Conservation (phyloP, 257 asterid genomes). For the Linderniella brevidens region DNA sequence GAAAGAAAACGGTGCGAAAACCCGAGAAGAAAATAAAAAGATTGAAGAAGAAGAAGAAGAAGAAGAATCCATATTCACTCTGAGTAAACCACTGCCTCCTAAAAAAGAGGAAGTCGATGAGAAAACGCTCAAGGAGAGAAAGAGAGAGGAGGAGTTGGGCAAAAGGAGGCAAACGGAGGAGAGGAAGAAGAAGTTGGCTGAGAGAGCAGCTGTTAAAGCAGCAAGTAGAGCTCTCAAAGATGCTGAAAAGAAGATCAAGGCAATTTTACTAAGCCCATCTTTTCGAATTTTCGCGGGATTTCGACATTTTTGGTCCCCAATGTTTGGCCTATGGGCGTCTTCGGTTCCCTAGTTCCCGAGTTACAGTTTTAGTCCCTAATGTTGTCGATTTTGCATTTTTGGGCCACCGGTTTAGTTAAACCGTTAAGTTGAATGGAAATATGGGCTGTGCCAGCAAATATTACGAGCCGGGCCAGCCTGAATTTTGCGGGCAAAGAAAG, state of each 20-base stretch:
- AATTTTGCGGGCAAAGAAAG: no score
- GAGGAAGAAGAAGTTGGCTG: slow-evolving; percentile 62
- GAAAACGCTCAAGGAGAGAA: slow-evolving; percentile 41
- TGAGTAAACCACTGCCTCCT: slow-evolving; percentile 16
- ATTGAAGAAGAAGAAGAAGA: slow-evolving; percentile 26
- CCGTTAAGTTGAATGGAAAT: no score
- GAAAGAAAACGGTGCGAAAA: slow-evolving; percentile 21
- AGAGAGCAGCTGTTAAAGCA: slow-evolving; percentile 69
- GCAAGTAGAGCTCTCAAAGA: slow-evolving; percentile 61
- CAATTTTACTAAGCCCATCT: slow-evolving; percentile 11
- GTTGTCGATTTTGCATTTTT: no score
- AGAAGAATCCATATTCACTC: slow-evolving; percentile 11
- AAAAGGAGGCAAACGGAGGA: slow-evolving; percentile 58
- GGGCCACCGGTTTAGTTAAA: no score
- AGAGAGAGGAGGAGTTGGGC: slow-evolving; percentile 60
- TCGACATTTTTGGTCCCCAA: no score
- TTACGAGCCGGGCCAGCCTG: no score
- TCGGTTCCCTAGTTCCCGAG: no score
- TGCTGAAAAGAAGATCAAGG: slow-evolving; percentile 97
- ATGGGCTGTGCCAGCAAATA: no score
- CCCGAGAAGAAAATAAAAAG: slow-evolving; percentile 26
- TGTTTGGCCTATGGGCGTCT: no score
- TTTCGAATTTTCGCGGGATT: no score
- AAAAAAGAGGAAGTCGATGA: slow-evolving; percentile 36
- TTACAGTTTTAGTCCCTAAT: no score